These are phyloP conservation scores for Emergomyces orientalis DNA, from an alignment of 2,329 filamentous ascomycete species.

Conservation along the genomic window DNA sequence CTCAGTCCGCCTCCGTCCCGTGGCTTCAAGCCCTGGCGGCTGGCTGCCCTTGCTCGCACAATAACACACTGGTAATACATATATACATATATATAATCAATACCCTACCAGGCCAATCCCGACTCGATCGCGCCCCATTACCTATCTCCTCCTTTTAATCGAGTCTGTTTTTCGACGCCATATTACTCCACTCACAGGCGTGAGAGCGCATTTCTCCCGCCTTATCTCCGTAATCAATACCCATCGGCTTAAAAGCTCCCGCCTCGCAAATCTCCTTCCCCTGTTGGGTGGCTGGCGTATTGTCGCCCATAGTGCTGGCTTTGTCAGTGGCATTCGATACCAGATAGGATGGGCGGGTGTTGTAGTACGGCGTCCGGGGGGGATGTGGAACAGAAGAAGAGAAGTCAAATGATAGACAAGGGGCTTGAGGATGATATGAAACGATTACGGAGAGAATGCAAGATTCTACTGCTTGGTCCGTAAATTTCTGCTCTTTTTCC, in stretches of 20 bases:
- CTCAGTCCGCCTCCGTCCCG: constrained; percentile 10
- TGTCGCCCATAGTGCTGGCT: not conserved
- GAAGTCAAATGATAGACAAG: constrained; percentile 91
- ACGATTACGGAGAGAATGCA: constrained; percentile 92
- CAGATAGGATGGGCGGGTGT: constrained; percentile 72
- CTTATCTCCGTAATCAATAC: not conserved
- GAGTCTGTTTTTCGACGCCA: not conserved
- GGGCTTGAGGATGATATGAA: constrained; percentile 90
- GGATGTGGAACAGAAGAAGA: constrained; percentile 88
- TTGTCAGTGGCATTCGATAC: not conserved
- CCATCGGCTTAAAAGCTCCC: not conserved
- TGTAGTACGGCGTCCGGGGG: constrained; percentile 74
- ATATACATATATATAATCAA: no score
- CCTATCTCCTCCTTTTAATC: not conserved
- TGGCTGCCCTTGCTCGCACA: constrained; percentile 3
- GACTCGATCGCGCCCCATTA: not conserved
- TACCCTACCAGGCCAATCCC: not conserved
- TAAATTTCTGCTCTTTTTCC: constrained; percentile 14
- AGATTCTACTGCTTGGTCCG: constrained; percentile 88
- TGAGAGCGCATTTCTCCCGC: not conserved
- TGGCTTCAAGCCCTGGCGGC: constrained; percentile 12
- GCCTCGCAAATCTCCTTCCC: not conserved
- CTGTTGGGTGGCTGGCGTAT: not conserved
- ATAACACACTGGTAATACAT: constrained; percentile 1
- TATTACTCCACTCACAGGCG: not conserved